Evolutionary conservation across 2,329 filamentous ascomycete genomes (phyloP).

Genomic region (Botryosphaeria agaves): DNA sequence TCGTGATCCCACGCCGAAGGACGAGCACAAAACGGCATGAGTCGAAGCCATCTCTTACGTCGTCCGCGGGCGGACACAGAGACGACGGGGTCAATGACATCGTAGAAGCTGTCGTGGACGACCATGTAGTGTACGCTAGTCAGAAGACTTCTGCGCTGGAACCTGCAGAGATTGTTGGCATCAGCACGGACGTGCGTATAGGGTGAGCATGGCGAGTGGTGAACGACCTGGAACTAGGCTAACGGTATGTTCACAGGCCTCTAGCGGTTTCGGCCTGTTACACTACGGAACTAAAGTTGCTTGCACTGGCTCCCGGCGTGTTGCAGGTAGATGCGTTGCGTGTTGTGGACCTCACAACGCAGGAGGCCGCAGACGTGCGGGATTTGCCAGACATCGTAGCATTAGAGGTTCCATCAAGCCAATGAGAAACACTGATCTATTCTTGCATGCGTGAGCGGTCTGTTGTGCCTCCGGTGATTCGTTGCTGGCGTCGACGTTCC

Average conservation of each 20-base stretch:
- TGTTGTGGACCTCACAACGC: conserved; percentile 54
- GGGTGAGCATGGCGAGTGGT: no score
- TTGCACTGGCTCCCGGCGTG: conserved; percentile 48
- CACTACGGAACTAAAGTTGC: conserved; percentile 53
- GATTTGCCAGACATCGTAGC: conserved; percentile 53
- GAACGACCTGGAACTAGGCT: no score
- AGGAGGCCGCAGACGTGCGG: conserved; percentile 61
- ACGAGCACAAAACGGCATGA: conserved; percentile 23
- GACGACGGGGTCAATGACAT: conserved; percentile 16
- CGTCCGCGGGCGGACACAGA: conserved; percentile 18
- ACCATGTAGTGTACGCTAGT: conserved; percentile 53
- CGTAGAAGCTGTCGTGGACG: conserved; percentile 53
- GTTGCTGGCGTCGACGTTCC: no score
- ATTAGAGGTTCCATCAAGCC: no score
- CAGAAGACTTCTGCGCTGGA: conserved; percentile 49
- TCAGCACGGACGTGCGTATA: conserved; percentile 57
- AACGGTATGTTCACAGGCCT: conserved; percentile 27
- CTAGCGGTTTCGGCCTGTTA: conserved; percentile 57
- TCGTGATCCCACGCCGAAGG: conserved; percentile 47
- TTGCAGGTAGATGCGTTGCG: conserved; percentile 55
- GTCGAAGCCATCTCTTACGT: conserved; percentile 23
- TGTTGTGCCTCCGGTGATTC: no score
- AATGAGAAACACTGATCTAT: no score
- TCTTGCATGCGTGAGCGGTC: no score
- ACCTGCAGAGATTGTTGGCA: conserved; percentile 50